Base-by-base conservation (phyloP, 1,284 basidiomycete species). In the Moniliella sp. region DNA sequence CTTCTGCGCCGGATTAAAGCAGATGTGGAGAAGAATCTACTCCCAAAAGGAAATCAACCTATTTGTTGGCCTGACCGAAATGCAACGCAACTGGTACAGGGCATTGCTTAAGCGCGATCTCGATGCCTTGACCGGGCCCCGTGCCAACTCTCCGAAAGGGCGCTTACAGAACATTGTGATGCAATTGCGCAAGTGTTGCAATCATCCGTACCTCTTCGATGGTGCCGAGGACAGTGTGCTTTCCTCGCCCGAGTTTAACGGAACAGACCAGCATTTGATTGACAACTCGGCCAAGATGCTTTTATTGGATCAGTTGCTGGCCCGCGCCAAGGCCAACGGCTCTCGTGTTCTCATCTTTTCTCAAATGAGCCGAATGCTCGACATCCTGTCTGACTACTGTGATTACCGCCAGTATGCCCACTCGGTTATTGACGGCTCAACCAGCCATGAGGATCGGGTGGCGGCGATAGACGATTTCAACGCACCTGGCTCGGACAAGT, bases 31-130 rank as follows among this genome's bases (percentile, higher is more conserved):
- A 91, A 86, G 45, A 82, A 80, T 36, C 67, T 99, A 32, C 91
- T 91, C 2, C 17, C 97, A 99, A 71, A 88, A 82, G 56, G 91
- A 97, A 64, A 78, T 83, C 30, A 97, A 97, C 47, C 67, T 99
- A 36, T 76, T 88, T 13, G 86, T 97, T 23, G 91, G 97, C 66
- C 91, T 97, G 88, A 81, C 77, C 49, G 74, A 79, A 33, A 72
- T 97, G 61, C 91, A 97, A 64, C 93, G 84, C 13, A 81, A 86
- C 60, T 93, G 86, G 63, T 99, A 99, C 69, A 94, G 93, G 69
- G 94, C 94, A 59, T 94, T 97, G 52, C 67, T 97, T 46, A 91
- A 88, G 27, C 54, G 84, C 76, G 97, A 97, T 62, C 97, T 88
- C 62, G 71, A n/a, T n/a, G n/a, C n/a, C n/a, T n/a, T n/a, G n/a